Percentiles rank a stretch among this genome's conserved stretches.
phyloP scores from a whole-genome alignment of 2,329 filamentous ascomycete genomes.

The Allantophomopsis cytisporea region DNA sequence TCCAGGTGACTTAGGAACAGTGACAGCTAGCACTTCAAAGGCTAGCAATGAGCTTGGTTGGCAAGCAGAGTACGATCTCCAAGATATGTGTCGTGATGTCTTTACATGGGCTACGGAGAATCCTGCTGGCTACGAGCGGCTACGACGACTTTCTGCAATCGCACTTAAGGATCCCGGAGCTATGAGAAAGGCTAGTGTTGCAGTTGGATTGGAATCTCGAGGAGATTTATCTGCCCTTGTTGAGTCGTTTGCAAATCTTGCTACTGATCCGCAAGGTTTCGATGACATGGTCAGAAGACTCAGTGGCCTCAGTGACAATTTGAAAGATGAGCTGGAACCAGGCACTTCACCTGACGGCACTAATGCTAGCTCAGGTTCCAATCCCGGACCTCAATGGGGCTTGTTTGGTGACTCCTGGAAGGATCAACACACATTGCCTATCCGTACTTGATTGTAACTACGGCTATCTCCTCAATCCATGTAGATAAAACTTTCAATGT shows the following conservation, averaged over 20 bases:
- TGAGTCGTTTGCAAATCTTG: not conserved
- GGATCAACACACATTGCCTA: not conserved
- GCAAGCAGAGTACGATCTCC: constrained; percentile 14
- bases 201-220: not conserved
- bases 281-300: not conserved
- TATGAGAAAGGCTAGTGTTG: constrained; percentile 1
- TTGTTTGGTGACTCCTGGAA: not conserved
- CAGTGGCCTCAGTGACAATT: not conserved
- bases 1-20: constrained; percentile 28
- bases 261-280: not conserved
- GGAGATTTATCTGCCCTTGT: not conserved
- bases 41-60: constrained; percentile 29
- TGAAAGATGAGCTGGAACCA: not conserved
- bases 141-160: not conserved
- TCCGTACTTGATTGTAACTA: no score
- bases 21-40: constrained; percentile 25
- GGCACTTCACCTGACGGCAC: not conserved
- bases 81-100: constrained; percentile 9
- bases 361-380: not conserved
- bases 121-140: constrained; percentile 2
- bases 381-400: not conserved
- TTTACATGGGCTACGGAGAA: constrained; percentile 2
- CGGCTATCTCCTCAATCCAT: no score
- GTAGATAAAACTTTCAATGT: no score
- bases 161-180: constrained; percentile 2